A percentile compares a stretch with the other conserved stretches of the same genome.
Evolutionary conservation across 495 filamentous ascomycete genomes (phyloP).

Genomic region (Staphylotrichum tortipilum): DNA sequence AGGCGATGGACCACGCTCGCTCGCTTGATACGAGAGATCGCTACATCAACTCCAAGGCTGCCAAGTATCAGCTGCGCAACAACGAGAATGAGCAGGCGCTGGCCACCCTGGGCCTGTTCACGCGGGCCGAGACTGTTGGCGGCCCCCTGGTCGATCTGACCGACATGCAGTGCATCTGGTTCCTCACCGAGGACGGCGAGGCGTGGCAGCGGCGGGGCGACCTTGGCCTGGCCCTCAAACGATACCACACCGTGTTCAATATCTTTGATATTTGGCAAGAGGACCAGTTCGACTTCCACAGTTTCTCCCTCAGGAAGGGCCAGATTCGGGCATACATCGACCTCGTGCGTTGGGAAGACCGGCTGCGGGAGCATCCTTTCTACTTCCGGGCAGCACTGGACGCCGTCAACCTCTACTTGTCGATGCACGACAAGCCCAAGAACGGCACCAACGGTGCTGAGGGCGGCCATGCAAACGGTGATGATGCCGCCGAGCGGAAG

Average conservation of each 20-base stretch:
- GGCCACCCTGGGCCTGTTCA: constrained; percentile 90
- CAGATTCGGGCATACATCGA: constrained; percentile 92
- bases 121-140: constrained; percentile 71
- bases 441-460: constrained; percentile 43
- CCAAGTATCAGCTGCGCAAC: constrained; percentile 94
- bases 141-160: constrained; percentile 84
- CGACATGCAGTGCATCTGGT: constrained; percentile 99
- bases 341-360: constrained; percentile 94
- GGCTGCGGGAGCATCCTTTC: constrained; percentile 83
- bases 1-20: constrained; percentile 82
- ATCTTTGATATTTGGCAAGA: constrained; percentile 97
- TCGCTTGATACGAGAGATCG: constrained; percentile 79
- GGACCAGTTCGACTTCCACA: constrained; percentile 98
- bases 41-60: constrained; percentile 96
- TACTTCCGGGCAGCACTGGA: constrained; percentile 78
- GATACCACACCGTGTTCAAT: constrained; percentile 75
- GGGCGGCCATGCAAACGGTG: constrained; percentile 38
- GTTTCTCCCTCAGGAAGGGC: constrained; percentile 89
- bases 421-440: constrained; percentile 67
- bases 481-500: constrained; percentile 67
- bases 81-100: constrained; percentile 78
- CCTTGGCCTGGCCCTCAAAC: constrained; percentile 79
- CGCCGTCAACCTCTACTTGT: constrained; percentile 71
- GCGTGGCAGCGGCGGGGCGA: constrained; percentile 77
- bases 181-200: constrained; percentile 88